Evolutionary conservation across 148 eudicot species (phyloP).

Genomic region (Rhododendron henanense): DNA sequence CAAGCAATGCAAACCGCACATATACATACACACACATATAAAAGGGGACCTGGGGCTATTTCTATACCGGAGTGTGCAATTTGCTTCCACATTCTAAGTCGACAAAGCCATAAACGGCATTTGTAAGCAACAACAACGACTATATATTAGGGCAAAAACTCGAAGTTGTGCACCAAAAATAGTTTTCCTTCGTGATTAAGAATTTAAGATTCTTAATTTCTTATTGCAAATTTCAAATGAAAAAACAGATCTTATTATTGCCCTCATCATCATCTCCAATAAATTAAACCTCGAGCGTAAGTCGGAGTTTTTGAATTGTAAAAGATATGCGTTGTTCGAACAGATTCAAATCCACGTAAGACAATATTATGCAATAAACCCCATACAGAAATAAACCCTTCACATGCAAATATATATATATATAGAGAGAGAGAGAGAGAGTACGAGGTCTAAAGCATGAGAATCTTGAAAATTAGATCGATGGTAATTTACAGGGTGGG

Average conservation of each 20-base stretch:
- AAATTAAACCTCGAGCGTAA: too few relatives aligned
- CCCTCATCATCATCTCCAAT: neutral
- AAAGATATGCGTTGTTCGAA: too few relatives aligned
- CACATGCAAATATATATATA: neutral
- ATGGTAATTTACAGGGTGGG: neutral
- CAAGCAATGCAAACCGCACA: neutral
- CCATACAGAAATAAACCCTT: neutral
- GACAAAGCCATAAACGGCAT: neutral
- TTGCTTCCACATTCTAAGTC: neutral
- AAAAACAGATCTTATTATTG: neutral
- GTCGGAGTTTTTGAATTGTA: too few relatives aligned
- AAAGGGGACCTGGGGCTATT: neutral
- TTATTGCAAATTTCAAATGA: neutral
- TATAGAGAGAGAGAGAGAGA: neutral
- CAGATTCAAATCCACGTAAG: neutral
- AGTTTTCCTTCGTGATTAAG: neutral
- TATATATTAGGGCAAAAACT: neutral
- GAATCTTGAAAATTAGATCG: neutral
- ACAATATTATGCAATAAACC: neutral
- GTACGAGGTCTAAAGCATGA: neutral
- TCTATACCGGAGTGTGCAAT: neutral
- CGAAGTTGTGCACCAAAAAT: neutral
- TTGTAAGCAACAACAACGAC: neutral
- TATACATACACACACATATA: neutral
- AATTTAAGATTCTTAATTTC: neutral